These are phyloP conservation scores for Paramecium primaurelia DNA, from an alignment of 73 alveolate species.

Conservation along the genomic window DNA sequence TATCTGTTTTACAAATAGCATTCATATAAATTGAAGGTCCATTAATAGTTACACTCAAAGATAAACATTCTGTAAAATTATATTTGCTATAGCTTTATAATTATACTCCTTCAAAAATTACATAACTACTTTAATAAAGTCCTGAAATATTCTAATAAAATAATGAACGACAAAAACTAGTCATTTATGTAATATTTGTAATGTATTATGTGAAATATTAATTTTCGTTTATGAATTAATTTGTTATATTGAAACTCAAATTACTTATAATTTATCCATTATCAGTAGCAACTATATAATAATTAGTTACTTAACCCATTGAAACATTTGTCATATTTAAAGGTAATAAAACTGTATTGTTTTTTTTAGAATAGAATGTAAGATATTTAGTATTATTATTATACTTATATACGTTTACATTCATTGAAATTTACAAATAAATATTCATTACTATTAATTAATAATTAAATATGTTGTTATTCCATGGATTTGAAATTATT, in stretches of 20 bases:
- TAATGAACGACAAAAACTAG: neutral
- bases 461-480: neutral
- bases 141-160: neutral
- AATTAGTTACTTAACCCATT: neutral
- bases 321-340: neutral
- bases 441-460: neutral
- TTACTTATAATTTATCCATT: neutral
- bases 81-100: neutral
- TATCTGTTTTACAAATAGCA: neutral
- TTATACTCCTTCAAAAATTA: neutral
- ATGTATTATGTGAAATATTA: neutral
- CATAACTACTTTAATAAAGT: neutral
- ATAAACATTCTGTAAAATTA: neutral
- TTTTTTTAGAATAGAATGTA: neutral
- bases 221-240: neutral
- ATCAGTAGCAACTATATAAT: neutral
- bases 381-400: neutral
- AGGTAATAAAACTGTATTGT: neutral
- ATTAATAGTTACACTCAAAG: neutral
- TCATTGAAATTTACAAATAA: neutral
- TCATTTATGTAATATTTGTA: neutral
- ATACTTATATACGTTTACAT: neutral
- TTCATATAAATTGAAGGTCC: neutral
- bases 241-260: neutral
- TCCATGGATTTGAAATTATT: neutral